Evolutionary conservation across 129 eudicot genomes (phyloP).

Genomic region (Helichrysum umbraculigerum): DNA sequence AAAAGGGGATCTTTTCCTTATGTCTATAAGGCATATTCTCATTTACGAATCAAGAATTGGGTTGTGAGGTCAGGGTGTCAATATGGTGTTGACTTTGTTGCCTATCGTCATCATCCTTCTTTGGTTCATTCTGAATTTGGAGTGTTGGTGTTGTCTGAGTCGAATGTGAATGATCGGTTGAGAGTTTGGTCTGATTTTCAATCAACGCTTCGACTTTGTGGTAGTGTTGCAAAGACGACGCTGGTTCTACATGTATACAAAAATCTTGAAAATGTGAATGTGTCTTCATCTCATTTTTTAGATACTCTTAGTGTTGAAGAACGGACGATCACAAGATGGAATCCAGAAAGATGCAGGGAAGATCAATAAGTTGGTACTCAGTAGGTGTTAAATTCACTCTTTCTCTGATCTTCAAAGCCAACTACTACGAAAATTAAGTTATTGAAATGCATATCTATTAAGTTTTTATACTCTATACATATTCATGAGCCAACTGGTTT

Average conservation of each 20-base stretch:
- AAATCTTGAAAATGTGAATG: constrained; percentile 16
- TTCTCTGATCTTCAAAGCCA: no score
- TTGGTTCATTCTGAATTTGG: constrained; percentile 59
- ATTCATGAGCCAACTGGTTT: no score
- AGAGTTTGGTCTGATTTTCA: constrained; percentile 82
- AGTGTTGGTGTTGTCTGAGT: constrained; percentile 39
- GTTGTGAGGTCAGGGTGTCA: constrained; percentile 53
- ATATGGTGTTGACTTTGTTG: constrained; percentile 87
- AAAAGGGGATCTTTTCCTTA: constrained; percentile 40
- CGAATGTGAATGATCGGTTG: constrained; percentile 40
- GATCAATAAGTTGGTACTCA: neutral
- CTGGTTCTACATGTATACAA: constrained; percentile 45
- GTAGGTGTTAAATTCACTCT: no score
- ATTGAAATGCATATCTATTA: no score
- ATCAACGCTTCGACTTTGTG: constrained; percentile 70
- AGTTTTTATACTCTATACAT: no score
- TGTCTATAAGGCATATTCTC: constrained; percentile 57
- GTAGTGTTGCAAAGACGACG: constrained; percentile 82
- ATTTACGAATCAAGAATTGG: constrained; percentile 79
- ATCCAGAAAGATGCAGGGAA: constrained; percentile 66
- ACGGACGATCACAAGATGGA: constrained; percentile 71
- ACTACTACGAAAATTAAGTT: no score
- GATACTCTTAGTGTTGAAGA: constrained; percentile 56
- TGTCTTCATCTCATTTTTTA: constrained; percentile 39
- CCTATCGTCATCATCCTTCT: constrained; percentile 78